Conservation (phyloP, 2,329 filamentous ascomycete genomes). For the Diaporthe caulivora region DNA sequence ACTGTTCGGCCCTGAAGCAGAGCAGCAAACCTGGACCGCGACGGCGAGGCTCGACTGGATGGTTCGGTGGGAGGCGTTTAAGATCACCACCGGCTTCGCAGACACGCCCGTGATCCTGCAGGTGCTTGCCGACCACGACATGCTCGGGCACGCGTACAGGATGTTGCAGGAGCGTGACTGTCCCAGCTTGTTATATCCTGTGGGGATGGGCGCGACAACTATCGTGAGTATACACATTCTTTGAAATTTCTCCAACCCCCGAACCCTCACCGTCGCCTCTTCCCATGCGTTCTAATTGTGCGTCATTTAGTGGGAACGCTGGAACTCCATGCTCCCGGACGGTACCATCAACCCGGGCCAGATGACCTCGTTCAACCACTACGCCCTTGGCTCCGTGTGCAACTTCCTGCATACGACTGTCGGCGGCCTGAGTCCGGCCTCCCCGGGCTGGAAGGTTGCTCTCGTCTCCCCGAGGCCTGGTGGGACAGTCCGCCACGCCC, state of each 20-base stretch:
- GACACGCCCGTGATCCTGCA: conserved; percentile 38
- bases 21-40: background rate
- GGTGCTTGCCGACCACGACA: conserved; percentile 42
- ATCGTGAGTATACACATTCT: conserved; percentile 36
- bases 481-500: conserved; percentile 41
- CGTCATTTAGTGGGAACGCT: conserved; percentile 51
- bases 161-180: conserved; percentile 60
- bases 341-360: conserved; percentile 51
- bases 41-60: conserved; percentile 38
- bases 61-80: conserved; percentile 26
- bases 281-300: background rate
- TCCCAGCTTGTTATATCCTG: conserved; percentile 53
- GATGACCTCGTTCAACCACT: conserved; percentile 58
- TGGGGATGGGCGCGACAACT: conserved; percentile 54
- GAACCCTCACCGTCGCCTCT: too few species aligned
- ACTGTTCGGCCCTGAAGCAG: conserved; percentile 42
- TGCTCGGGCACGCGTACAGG: conserved; percentile 54
- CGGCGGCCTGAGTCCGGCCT: conserved; percentile 47
- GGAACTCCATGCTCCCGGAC: conserved; percentile 54
- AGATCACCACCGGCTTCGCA: conserved; percentile 38
- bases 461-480: conserved; percentile 47
- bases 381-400: conserved; percentile 54
- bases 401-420: conserved; percentile 53
- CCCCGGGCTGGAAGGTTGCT: conserved; percentile 49
- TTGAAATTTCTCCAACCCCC: too few species aligned